Conservation (phyloP, 371 early-diverging fungal species). For the Synchytrium microbalum region DNA sequence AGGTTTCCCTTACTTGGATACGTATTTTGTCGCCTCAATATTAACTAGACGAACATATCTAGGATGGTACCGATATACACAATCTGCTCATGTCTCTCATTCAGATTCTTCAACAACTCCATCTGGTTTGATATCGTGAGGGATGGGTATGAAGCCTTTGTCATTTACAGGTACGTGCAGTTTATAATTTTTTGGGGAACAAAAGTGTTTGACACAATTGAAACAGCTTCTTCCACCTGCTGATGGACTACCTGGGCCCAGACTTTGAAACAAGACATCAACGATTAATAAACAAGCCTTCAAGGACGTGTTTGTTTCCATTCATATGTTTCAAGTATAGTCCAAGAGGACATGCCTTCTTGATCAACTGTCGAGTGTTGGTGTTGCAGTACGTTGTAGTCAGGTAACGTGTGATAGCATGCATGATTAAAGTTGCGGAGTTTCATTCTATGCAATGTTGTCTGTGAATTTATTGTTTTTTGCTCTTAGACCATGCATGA, state of each 20-base stretch:
- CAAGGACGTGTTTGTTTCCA: slow-evolving; percentile 47
- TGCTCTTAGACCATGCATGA: slow-evolving; percentile 35
- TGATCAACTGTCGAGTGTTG: slow-evolving; percentile 44
- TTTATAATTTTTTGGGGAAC: not conserved
- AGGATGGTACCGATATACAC: slow-evolving; percentile 63
- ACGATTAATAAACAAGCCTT: slow-evolving; percentile 9
- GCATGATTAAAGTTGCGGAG: too few relatives aligned
- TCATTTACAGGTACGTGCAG: slow-evolving; percentile 46
- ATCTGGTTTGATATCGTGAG: slow-evolving; percentile 56
- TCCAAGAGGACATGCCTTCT: slow-evolving; percentile 49
- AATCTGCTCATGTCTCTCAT: slow-evolving; percentile 51
- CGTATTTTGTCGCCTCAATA: too few relatives aligned
- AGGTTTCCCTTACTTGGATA: too few relatives aligned
- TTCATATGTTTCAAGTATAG: slow-evolving; percentile 51
- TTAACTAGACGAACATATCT: too few relatives aligned
- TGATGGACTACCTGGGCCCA: slow-evolving; percentile 14
- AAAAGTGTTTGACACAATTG: too few relatives aligned
- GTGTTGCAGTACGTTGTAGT: slow-evolving; percentile 59
- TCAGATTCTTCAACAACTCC: slow-evolving; percentile 51
- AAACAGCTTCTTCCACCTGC: slow-evolving; percentile 15
- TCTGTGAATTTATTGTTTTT: not conserved
- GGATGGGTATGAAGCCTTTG: slow-evolving; percentile 63
- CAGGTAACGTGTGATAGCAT: slow-evolving; percentile 10
- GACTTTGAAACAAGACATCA: slow-evolving; percentile 6
- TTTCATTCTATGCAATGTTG: too few relatives aligned